Base-by-base conservation (phyloP, 2,329 filamentous ascomycete genomes). In the Aspergillus unguis region DNA sequence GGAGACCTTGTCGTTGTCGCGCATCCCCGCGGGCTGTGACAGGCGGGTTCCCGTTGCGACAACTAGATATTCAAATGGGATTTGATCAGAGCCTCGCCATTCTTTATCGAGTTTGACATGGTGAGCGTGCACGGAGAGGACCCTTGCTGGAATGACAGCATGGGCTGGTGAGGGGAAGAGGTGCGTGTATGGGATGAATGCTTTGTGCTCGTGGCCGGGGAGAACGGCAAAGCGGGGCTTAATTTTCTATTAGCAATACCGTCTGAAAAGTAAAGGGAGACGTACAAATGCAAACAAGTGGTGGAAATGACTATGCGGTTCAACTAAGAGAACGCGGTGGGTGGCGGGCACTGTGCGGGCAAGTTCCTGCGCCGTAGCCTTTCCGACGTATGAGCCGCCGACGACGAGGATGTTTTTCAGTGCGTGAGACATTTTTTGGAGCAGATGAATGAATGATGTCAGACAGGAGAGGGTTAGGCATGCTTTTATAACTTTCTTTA, bases 271-370 rank as follows among this genome's bases (percentile, higher is more conserved):
- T 28, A n/a, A 10, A n/a, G 10, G 6, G 17, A 32, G 63, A 56
- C 58, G 23, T 49, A 70, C 66, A 43, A 71, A 71, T 28, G 65
- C 62, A 48, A 71, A 71, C 1, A 71, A 57, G 41, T 71, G 67
- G 42, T 71, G 65, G 48, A 69, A 71, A 40, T 71, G 68, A 26
- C 65, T 71, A 49, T 71, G 68, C 4, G 66, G 58, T 38, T 71
- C 68, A 9, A 68, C 62, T 5, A 71, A 41, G 10, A 71, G 60
- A 9, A 71, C 59, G 65, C 70, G 41, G 5, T 72, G 69, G 26
- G 70, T 71, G 35, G 59, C 44, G 6, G 69, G 69, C 10, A 71
- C 49, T 2, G 68, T 53, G 28, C 61, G 61, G 5, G 69, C 68
- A 4, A 72, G 61, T 44, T 72, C 69, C 43, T 70, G 68, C 10